Percentiles rank a stretch among this genome's conserved stretches.
phyloP scores from a whole-genome alignment of 140 eudicot species.

The Anethum foeniculum region DNA sequence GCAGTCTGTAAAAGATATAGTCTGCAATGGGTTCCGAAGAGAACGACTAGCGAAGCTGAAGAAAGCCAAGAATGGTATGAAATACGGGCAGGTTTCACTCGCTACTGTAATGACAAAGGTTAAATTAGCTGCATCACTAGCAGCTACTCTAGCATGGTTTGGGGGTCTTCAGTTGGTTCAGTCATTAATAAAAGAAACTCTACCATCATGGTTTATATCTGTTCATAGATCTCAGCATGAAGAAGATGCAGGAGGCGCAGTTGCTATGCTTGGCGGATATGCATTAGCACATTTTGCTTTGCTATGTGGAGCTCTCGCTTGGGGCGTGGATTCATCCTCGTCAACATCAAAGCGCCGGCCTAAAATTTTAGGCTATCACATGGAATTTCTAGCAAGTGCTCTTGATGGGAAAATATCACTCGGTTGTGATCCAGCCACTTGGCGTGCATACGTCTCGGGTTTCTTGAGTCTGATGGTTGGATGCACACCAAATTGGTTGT shows the following conservation, averaged over 20 bases:
- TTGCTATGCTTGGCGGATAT: constrained; percentile 63
- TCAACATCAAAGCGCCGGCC: constrained; percentile 61
- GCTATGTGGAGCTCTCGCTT: constrained; percentile 66
- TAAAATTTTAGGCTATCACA: constrained; percentile 49
- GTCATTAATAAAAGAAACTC: constrained; percentile 68
- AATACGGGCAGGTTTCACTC: constrained; percentile 55
- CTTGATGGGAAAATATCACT: constrained; percentile 78
- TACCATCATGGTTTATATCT: constrained; percentile 89
- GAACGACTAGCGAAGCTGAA: constrained; percentile 22
- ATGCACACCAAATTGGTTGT: constrained; percentile 59
- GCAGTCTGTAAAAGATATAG: constrained; percentile 66
- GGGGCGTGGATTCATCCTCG: constrained; percentile 59
- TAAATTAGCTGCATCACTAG: constrained; percentile 73
- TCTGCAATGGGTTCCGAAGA: constrained; percentile 22
- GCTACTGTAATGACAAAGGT: constrained; percentile 63
- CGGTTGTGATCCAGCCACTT: constrained; percentile 70
- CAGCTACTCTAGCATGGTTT: constrained; percentile 62
- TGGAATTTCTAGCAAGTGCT: constrained; percentile 71
- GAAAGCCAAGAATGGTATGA: constrained; percentile 37
- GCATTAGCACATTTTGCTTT: constrained; percentile 63
- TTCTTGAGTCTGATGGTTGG: constrained; percentile 59
- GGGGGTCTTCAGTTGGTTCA: constrained; percentile 75
- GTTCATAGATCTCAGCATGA: constrained; percentile 33
- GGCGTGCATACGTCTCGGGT: constrained; percentile 79
- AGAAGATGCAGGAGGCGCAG: constrained; percentile 28